These are phyloP conservation scores for Pichia sp. DNA, from an alignment of 1,139 yeast genomes.

Conservation along the genomic window DNA sequence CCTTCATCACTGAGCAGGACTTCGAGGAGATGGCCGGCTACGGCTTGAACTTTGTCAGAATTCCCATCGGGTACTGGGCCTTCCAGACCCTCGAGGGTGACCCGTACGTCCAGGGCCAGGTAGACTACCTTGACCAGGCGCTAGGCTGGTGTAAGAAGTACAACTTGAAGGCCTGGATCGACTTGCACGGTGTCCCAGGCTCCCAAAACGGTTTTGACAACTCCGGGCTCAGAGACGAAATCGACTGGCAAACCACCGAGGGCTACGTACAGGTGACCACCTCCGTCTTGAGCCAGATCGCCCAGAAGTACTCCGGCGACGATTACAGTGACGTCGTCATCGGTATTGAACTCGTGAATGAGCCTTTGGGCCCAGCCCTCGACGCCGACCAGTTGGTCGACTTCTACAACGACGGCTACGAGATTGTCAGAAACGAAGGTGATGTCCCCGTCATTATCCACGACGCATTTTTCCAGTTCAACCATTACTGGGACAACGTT, in stretches of 20 bases:
- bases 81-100: constrained; percentile 45
- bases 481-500: constrained; percentile 46
- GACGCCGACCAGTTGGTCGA: constrained; percentile 37
- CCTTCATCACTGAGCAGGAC: constrained; percentile 53
- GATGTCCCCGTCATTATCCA: constrained; percentile 47
- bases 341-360: constrained; percentile 63
- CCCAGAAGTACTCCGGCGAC: constrained; percentile 42
- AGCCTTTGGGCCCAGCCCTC: constrained; percentile 51
- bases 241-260: constrained; percentile 50
- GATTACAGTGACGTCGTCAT: constrained; percentile 45
- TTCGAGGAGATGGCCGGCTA: constrained; percentile 41
- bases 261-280: constrained; percentile 48
- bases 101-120: constrained; percentile 58
- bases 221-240: constrained; percentile 74
- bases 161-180: constrained; percentile 79
- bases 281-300: constrained; percentile 42
- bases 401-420: constrained; percentile 42
- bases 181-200: constrained; percentile 95
- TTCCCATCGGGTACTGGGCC: constrained; percentile 71
- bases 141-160: constrained; percentile 66
- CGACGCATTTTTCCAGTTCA: constrained; percentile 48
- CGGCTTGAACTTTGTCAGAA: constrained; percentile 59
- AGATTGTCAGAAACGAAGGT: constrained; percentile 35
- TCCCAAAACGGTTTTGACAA: constrained; percentile 96
- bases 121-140: constrained; percentile 55